phyloP scores from a whole-genome alignment of 306 rosid species.

The Dryas octopetala region DNA sequence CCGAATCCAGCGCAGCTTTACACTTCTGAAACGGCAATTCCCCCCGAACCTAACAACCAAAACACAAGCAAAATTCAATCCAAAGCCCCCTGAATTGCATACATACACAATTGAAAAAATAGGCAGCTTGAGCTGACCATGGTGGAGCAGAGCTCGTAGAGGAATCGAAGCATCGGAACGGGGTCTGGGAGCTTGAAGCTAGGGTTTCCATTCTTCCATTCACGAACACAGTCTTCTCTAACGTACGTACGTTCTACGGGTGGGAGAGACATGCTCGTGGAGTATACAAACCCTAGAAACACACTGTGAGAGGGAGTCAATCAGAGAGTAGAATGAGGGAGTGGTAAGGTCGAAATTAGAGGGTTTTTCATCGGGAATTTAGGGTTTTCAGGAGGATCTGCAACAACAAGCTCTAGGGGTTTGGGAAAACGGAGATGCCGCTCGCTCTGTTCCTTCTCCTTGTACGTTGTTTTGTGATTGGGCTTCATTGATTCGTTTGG shows the following conservation, averaged over 20 bases:
- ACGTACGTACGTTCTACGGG: slow-evolving; percentile 60
- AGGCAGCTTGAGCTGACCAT: slow-evolving; percentile 50
- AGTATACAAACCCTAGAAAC: slow-evolving; percentile 32
- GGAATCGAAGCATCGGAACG: slow-evolving; percentile 82
- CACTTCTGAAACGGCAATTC: slow-evolving; percentile 89
- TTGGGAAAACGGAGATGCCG: not conserved
- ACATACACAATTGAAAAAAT: not conserved
- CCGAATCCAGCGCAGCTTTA: slow-evolving; percentile 83
- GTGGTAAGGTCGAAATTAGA: slow-evolving; percentile 9
- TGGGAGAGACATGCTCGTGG: slow-evolving; percentile 68
- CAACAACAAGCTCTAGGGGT: not conserved
- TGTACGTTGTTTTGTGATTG: not conserved
- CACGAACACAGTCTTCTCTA: slow-evolving; percentile 70
- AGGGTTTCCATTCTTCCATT: slow-evolving; percentile 77
- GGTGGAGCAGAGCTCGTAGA: slow-evolving; percentile 90
- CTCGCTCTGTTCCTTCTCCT: not conserved
- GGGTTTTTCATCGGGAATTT: slow-evolving; percentile 27
- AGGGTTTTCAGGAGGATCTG: slow-evolving; percentile 15
- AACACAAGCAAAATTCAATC: slow-evolving; percentile 10
- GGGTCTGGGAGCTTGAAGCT: slow-evolving; percentile 57
- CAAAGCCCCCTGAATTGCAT: slow-evolving; percentile 15
- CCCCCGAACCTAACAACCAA: slow-evolving; percentile 73
- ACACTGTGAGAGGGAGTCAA: slow-evolving; percentile 7
- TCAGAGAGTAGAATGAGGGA: slow-evolving; percentile 27
- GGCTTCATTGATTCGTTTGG: not conserved